Conservation (phyloP, 202 grass and related monocot genomes). For the Musa balbisiana region DNA sequence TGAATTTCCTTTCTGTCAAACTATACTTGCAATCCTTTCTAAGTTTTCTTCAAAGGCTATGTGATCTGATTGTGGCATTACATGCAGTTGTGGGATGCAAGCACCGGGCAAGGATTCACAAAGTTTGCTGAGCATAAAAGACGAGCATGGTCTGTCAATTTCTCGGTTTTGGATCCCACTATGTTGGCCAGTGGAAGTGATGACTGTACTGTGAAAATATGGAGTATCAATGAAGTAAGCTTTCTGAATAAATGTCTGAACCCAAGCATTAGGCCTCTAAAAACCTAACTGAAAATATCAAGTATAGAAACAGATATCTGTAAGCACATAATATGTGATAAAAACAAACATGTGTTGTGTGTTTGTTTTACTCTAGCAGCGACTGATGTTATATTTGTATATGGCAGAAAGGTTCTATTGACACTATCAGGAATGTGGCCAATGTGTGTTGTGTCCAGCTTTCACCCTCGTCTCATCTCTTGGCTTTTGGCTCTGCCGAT, state of each 20-base stretch:
- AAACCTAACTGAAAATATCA: not conserved
- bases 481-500: constrained; percentile 85
- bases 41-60: not conserved
- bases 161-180: constrained; percentile 84
- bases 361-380: constrained; percentile 10
- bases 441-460: constrained; percentile 95
- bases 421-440: constrained; percentile 78
- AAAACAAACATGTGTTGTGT: not conserved
- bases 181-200: constrained; percentile 96
- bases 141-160: constrained; percentile 97
- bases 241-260: constrained; percentile 27
- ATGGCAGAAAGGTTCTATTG: constrained; percentile 57
- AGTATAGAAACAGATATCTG: not conserved
- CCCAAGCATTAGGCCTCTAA: not conserved
- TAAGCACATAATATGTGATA: not conserved
- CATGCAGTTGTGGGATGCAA: constrained; percentile 98
- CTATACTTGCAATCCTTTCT: not conserved
- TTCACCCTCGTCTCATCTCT: constrained; percentile 65
- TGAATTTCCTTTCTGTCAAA: not conserved
- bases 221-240: constrained; percentile 91
- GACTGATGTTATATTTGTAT: constrained; percentile 20
- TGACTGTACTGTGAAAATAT: constrained; percentile 87
- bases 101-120: constrained; percentile 72
- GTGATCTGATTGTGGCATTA: not conserved
- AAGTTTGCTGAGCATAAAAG: constrained; percentile 73